phyloP scores from a whole-genome alignment of 352 stramenopile genomes.

The Phytophthora hybrid region DNA sequence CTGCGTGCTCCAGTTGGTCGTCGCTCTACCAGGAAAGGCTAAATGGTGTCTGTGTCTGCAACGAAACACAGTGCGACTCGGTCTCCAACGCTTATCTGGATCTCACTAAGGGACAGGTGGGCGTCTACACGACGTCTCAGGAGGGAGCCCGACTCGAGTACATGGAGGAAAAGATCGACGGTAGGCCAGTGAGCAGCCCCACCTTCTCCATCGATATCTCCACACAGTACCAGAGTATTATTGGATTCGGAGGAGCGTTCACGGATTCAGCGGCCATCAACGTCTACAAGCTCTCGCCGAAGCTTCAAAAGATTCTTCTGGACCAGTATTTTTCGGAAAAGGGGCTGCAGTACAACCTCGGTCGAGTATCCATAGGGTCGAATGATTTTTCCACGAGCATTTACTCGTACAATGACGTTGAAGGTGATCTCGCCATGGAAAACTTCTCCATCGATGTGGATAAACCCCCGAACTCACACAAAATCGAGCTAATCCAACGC shows the following conservation, averaged over 20 bases:
- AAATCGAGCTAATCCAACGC: conserved; percentile 76
- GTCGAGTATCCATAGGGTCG: conserved; percentile 85
- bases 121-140: conserved; percentile 58
- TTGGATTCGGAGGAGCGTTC: conserved; percentile 91
- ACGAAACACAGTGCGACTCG: conserved; percentile 57
- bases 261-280: conserved; percentile 90
- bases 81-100: conserved; percentile 56
- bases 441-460: conserved; percentile 82
- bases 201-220: conserved; percentile 60
- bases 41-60: conserved; percentile 64
- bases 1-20: conserved; percentile 55
- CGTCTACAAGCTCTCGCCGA: conserved; percentile 68
- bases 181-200: conserved; percentile 29
- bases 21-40: conserved; percentile 52
- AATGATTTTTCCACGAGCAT: conserved; percentile 86
- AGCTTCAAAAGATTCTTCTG: conserved; percentile 70
- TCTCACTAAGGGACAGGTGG: conserved; percentile 47
- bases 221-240: conserved; percentile 79
- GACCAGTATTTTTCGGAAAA: conserved; percentile 81
- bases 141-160: conserved; percentile 56
- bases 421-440: conserved; percentile 85
- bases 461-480: conserved; percentile 67
- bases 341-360: conserved; percentile 86
- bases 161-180: conserved; percentile 38
- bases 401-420: conserved; percentile 89